Evolutionary conservation across 2,329 filamentous ascomycete genomes (phyloP), one percentile per base, ranked within the genome.

Genomic region (Diaporthe citrichinensis): DNA sequence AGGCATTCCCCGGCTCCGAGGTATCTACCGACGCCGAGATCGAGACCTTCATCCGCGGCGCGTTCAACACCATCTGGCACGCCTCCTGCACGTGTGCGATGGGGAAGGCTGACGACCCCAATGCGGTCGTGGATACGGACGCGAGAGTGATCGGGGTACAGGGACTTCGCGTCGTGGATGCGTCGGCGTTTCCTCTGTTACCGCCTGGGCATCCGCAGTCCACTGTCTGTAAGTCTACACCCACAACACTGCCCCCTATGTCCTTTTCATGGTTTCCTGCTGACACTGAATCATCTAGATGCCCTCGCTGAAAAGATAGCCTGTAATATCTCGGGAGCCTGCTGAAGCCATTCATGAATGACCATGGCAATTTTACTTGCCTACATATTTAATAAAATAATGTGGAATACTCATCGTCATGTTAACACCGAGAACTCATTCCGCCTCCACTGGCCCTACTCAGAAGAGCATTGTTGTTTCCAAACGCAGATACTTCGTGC

Each of bases 1-100:
- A 87, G 67, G 79, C 78, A 15, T 83, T 82, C 46, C 85, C 84
- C 0, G 85, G 85, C 3, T 39, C 57, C 0, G 75, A 82, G 20
- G 78, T 83, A 4, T 79, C 81, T n/a, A 84, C 80, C 1, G 84
- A 87, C 74, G 81, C 71, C 14, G 79, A 85, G 67, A 61, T 62
- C 23, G 46, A 61, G 57, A 28, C 7, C 8, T 61, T 51, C 34
- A 51, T 72, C 17, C 69, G 69, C 31, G 73, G 74, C 20, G 78
- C n/a, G 8, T 74, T 82, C n/a, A 82, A 79, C 71, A 80, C 81
- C 0, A 76, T 84, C 17, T 83, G 79, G 74, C 84, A 86, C 77
- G 80, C 82, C 0, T 73, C 79, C 6, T 80, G 80, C 12, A 84
- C 84, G 0, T 85, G 82, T 73, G 82, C 80, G 20, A 86, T 86